Evolutionary conservation across 371 early-diverging fungal species (phyloP).

Genomic region (Dichotomocladium elegans): DNA sequence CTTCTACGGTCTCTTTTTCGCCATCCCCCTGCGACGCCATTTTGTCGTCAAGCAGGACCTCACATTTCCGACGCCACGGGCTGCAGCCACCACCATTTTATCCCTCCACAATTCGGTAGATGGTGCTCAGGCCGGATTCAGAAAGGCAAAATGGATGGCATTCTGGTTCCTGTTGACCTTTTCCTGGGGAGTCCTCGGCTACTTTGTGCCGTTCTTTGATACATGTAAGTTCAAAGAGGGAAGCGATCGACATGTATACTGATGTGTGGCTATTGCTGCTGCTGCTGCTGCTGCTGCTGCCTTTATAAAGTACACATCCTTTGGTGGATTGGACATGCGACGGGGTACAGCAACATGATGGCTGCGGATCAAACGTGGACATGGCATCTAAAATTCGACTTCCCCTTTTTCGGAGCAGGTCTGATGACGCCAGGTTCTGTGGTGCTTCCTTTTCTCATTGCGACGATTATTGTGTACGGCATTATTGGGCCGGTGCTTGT

Average conservation of each 20-base stretch:
- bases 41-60: constrained; percentile 69
- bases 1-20: constrained; percentile 72
- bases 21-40: constrained; percentile 65
- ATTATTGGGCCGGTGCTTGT: constrained; percentile 42
- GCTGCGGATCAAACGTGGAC: constrained; percentile 52
- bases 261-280: not conserved
- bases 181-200: constrained; percentile 40
- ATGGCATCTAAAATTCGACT: constrained; percentile 51
- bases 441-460: constrained; percentile 51
- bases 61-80: constrained; percentile 68
- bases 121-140: constrained; percentile 35
- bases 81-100: constrained; percentile 66
- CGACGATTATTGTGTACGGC: constrained; percentile 56
- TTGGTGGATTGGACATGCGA: constrained; percentile 53
- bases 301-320: constrained; percentile 41
- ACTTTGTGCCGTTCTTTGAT: constrained; percentile 55
- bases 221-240: constrained; percentile 13
- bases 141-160: constrained; percentile 47
- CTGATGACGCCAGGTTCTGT: constrained; percentile 58
- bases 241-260: no score
- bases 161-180: constrained; percentile 45
- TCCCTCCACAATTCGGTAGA: constrained; percentile 51
- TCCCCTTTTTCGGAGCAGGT: constrained; percentile 69
- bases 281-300: not conserved
- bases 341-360: constrained; percentile 37